Conservation (phyloP, 2,329 filamentous ascomycete species). For the Sordariomycetes sp. region DNA sequence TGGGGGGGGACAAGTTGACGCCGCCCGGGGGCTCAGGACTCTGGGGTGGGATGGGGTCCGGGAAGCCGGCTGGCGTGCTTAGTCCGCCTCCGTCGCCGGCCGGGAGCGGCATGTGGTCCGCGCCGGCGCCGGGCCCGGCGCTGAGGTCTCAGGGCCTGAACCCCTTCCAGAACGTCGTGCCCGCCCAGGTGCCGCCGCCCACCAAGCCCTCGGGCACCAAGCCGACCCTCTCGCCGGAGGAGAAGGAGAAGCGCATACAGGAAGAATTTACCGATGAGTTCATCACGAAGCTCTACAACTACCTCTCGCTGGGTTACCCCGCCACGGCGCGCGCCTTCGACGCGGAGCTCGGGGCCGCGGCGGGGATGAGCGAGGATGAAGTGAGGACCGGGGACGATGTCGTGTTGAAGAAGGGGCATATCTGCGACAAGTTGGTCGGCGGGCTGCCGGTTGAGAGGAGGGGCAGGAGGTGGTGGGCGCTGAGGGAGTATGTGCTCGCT, state of each 20-base stretch:
- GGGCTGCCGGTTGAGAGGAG: slow-evolving; percentile 34
- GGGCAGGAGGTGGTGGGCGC: slow-evolving; percentile 64
- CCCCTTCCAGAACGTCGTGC: slow-evolving; percentile 1
- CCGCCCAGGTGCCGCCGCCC: background rate
- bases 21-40: background rate
- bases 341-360: slow-evolving; percentile 72
- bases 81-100: background rate
- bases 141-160: background rate
- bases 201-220: background rate
- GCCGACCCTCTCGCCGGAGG: background rate
- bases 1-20: background rate
- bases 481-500: slow-evolving; percentile 72
- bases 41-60: background rate
- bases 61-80: background rate
- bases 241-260: slow-evolving; percentile 38
- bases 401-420: slow-evolving; percentile 55
- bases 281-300: slow-evolving; percentile 94
- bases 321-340: slow-evolving; percentile 74
- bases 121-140: background rate
- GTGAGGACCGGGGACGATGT: slow-evolving; percentile 58
- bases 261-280: slow-evolving; percentile 72
- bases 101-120: background rate
- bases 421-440: slow-evolving; percentile 40
- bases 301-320: slow-evolving; percentile 84
- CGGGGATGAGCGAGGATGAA: slow-evolving; percentile 49